Base-by-base conservation (phyloP, 331 rosid genomes). In the Malus hybrid region DNA sequence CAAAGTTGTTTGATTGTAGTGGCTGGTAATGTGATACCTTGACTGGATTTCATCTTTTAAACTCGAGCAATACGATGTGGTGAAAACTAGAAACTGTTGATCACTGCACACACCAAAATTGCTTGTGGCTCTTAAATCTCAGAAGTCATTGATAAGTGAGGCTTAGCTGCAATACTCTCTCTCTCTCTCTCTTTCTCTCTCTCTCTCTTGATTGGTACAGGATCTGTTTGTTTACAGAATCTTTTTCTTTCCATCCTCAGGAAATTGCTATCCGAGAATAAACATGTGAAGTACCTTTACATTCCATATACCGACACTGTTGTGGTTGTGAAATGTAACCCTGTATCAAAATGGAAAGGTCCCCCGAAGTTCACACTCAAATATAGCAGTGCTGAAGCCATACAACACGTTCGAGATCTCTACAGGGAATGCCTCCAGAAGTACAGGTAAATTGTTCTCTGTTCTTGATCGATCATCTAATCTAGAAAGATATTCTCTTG, bases 301-400 rank as follows among this genome's bases (percentile, higher is more conserved):
- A 87, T 94, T 66, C 97, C 97, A 19, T 94, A 90, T 75, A 88
- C 93, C 0, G 91, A 90, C 63, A 57, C 87, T 62, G 91, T 89
- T 58, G 97, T 91, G 84, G 91, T 94, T 64, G 97, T 94, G 83
- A 88, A 77, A 63, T 90, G 99, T 89, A 94, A 94, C 83, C 97
- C 99, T 73, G 84, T 92, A 60, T 94, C 97, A 62, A 92, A 90
- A 86, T 88, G 96, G 99, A 88, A 71, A 83, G 96, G 91, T 28
- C 92, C 91, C 73, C 97, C 97, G 30, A 90, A 92, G 73, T 90
- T 92, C 83, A 87, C 84, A 78, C 97, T 97, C 44, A 88, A 85
- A 79, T 92, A 86, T 81, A 88, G 89, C 15, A 53, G 52, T 12
- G 96, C 86, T 63, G 97, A 94, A 83, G 97, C 97, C 75, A 70